Evolutionary conservation across 202 grass and related monocot genomes (phyloP).

Genomic region (Setaria viridis): DNA sequence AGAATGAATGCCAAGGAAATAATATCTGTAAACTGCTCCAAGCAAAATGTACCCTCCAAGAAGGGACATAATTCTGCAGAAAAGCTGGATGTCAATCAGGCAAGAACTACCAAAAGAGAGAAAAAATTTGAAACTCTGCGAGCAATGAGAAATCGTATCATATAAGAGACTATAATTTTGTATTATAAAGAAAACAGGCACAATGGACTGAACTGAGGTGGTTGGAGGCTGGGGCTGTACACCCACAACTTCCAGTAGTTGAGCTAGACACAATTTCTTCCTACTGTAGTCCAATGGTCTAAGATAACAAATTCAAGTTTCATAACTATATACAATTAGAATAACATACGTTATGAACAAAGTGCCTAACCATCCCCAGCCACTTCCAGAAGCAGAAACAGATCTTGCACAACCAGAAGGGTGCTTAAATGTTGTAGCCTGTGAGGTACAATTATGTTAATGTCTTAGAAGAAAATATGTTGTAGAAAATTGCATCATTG

Average conservation of each 20-base stretch:
- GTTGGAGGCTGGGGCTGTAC: neutral
- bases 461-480: constrained; percentile 34
- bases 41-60: constrained; percentile 83
- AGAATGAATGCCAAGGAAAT: constrained; percentile 86
- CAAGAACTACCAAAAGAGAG: constrained; percentile 16
- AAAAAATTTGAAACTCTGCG: neutral
- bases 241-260: neutral
- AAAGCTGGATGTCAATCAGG: constrained; percentile 34
- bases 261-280: neutral
- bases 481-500: constrained; percentile 13
- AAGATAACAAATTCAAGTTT: neutral
- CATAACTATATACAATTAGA: constrained; percentile 43
- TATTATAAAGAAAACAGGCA: neutral
- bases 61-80: constrained; percentile 69
- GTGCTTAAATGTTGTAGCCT: constrained; percentile 76
- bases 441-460: constrained; percentile 43
- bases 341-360: constrained; percentile 68
- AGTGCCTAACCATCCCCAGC: constrained; percentile 85
- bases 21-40: constrained; percentile 84
- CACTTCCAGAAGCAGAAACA: constrained; percentile 65
- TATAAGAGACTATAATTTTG: neutral
- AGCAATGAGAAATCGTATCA: constrained; percentile 26
- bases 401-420: constrained; percentile 86
- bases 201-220: neutral
- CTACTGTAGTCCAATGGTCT: neutral